Conservation (phyloP, 371 early-diverging fungal genomes). For the Entomophthora muscae region DNA sequence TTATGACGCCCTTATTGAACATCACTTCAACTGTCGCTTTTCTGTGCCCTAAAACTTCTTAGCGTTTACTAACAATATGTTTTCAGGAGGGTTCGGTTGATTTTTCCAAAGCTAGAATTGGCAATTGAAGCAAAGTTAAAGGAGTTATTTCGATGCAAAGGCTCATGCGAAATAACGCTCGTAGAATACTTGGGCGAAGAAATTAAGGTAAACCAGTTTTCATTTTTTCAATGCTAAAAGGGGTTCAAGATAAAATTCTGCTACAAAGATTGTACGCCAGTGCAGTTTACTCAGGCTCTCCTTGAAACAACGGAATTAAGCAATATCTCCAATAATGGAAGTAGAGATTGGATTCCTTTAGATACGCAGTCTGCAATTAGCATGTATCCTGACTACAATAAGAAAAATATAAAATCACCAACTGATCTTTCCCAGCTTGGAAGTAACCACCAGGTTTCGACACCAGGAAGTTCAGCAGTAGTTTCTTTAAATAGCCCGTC, state of each 20-base stretch:
- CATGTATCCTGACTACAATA: background rate
- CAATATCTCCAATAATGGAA: background rate
- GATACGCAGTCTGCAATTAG: background rate
- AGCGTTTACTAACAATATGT: no score
- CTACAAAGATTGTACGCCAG: background rate
- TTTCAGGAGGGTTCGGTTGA: background rate
- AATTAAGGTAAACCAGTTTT: background rate
- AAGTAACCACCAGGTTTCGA: no score
- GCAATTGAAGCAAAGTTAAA: background rate
- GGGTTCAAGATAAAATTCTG: background rate
- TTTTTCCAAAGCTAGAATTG: background rate
- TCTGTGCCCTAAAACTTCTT: no score
- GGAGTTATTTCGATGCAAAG: background rate
- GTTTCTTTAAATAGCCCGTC: no score
- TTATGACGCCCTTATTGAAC: no score
- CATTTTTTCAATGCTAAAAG: background rate
- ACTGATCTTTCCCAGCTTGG: no score
- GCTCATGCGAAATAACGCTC: background rate
- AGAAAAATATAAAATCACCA: no score
- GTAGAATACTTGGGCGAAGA: background rate
- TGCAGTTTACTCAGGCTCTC: background rate
- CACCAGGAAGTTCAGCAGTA: no score
- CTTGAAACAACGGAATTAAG: background rate
- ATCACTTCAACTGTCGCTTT: no score
- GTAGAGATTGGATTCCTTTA: background rate